phyloP scores from a whole-genome alignment of 2,329 filamentous ascomycete species.

The Aspergillus candidus region DNA sequence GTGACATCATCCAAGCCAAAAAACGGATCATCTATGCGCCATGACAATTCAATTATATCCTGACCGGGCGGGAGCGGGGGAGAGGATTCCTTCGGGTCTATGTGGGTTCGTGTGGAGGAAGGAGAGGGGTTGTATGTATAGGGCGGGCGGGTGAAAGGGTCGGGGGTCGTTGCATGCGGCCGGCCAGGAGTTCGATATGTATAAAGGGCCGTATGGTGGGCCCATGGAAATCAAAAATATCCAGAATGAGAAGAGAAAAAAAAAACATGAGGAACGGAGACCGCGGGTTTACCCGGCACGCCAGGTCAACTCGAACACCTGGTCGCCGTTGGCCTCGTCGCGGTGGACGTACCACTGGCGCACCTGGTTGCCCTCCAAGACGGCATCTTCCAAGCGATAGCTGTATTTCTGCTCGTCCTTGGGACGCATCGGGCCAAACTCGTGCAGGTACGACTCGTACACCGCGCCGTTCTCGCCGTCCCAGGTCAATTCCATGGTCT shows the following conservation, averaged over 20 bases:
- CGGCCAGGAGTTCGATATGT: too few relatives aligned
- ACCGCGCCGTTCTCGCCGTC: slow-evolving; percentile 39
- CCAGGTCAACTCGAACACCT: slow-evolving; percentile 39
- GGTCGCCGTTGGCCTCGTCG: slow-evolving; percentile 34
- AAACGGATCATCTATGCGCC: slow-evolving; percentile 16
- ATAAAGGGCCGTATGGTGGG: too few relatives aligned
- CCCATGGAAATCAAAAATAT: neutral
- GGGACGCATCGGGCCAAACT: slow-evolving; percentile 47
- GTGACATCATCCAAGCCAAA: slow-evolving; percentile 11
- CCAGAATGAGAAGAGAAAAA: neutral
- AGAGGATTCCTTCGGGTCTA: neutral
- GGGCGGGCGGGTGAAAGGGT: too few relatives aligned
- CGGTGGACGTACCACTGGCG: slow-evolving; percentile 53
- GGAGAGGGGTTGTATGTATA: too few relatives aligned
- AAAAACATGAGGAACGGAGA: neutral
- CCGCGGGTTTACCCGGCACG: slow-evolving; percentile 11
- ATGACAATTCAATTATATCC: slow-evolving; percentile 8
- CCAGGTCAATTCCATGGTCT: slow-evolving; percentile 51
- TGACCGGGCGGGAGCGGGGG: slow-evolving; percentile 1
- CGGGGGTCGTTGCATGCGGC: too few relatives aligned
- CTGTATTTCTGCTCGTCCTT: slow-evolving; percentile 47
- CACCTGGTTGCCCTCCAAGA: slow-evolving; percentile 40
- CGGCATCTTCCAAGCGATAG: slow-evolving; percentile 45
- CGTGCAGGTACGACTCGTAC: slow-evolving; percentile 45
- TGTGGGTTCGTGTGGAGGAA: too few relatives aligned